Evolutionary conservation across 805 yeast species (phyloP).

Genomic region (Candida silvicultrix): DNA sequence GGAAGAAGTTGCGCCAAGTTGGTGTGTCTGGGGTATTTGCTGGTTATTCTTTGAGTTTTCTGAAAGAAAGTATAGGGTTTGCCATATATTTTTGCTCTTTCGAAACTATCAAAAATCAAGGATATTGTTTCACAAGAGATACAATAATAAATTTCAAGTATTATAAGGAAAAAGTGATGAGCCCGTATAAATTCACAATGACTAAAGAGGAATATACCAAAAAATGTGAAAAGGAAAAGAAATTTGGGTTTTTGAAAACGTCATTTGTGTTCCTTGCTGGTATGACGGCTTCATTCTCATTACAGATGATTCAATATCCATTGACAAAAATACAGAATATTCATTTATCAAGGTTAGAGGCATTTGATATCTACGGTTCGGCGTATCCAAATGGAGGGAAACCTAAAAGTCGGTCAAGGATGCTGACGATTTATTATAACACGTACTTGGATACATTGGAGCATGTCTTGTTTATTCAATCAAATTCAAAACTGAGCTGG

Average conservation of each 20-base stretch:
- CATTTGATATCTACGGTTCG: constrained; percentile 58
- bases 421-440: constrained; percentile 49
- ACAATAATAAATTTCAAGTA: constrained; percentile 37
- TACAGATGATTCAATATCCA: constrained; percentile 81
- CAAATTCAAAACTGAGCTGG: constrained; percentile 52
- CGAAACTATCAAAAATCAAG: constrained; percentile 70
- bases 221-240: constrained; percentile 20
- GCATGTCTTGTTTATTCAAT: constrained; percentile 48
- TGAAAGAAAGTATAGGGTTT: constrained; percentile 79
- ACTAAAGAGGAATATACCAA: constrained; percentile 17
- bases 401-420: constrained; percentile 8
- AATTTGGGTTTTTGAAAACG: constrained; percentile 48
- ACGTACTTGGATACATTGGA: constrained; percentile 72
- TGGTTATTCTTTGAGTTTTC: constrained; percentile 71
- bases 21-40: constrained; percentile 87
- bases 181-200: constrained; percentile 18
- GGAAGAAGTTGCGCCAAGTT: constrained; percentile 58
- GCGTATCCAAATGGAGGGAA: constrained; percentile 9
- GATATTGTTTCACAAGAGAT: constrained; percentile 41
- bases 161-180: constrained; percentile 28
- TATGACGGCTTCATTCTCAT: constrained; percentile 72
- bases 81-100: constrained; percentile 79
- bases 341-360: constrained; percentile 74
- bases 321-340: constrained; percentile 71
- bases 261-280: constrained; percentile 77